phyloP scores from a whole-genome alignment of 495 filamentous ascomycete species.

The Sporormia fimetaria region DNA sequence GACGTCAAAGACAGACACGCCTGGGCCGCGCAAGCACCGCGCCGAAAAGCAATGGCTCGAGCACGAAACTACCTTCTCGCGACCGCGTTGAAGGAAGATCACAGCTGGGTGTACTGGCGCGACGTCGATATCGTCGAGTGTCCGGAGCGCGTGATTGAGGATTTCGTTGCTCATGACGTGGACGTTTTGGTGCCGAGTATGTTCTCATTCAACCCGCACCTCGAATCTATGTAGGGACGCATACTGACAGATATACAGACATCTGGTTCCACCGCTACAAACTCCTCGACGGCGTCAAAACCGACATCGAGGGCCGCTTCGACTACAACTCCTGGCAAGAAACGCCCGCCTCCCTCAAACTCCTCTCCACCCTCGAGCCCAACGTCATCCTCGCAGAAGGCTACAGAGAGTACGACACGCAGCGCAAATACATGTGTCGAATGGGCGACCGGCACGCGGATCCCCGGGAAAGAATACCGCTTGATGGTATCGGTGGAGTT shows the following conservation, averaged over 20 bases:
- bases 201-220: conserved; percentile 27
- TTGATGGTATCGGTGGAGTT: conserved; percentile 94
- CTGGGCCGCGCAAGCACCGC: conserved; percentile 78
- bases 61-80: conserved; percentile 88
- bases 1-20: conserved; percentile 70
- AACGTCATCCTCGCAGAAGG: conserved; percentile 82
- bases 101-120: conserved; percentile 98
- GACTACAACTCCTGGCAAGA: conserved; percentile 99
- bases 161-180: conserved; percentile 85
- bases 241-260: conserved; percentile 45
- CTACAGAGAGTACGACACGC: conserved; percentile 86
- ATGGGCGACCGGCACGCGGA: conserved; percentile 88
- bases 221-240: no score
- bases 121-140: conserved; percentile 94
- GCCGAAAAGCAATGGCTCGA: conserved; percentile 77
- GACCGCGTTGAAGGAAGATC: conserved; percentile 75
- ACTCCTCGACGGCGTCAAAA: conserved; percentile 40
- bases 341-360: conserved; percentile 65
- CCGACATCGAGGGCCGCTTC: conserved; percentile 90
- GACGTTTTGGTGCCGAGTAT: conserved; percentile 94
- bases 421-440: conserved; percentile 69
- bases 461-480: conserved; percentile 78
- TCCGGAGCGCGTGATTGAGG: conserved; percentile 76
- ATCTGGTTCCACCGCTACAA: conserved; percentile 96
- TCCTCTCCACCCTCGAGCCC: conserved; percentile 60